A percentile compares a stretch with the other conserved stretches of the same genome.
phyloP scores from a whole-genome alignment of 2,329 filamentous ascomycete species.

The Mycogone perniciosa region DNA sequence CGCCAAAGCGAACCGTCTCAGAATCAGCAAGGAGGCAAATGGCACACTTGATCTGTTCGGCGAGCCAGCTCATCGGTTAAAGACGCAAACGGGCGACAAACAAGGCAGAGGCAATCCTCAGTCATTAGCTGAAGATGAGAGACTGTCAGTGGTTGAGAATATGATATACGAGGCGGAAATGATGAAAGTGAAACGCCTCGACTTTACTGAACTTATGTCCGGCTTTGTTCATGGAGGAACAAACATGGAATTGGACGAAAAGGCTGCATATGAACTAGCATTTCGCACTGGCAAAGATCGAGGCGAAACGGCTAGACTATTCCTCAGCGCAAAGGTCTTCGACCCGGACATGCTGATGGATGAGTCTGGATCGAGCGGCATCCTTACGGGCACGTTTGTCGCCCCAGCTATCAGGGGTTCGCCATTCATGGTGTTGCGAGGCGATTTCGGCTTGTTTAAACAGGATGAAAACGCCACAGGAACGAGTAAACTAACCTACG shows the following conservation, averaged over 20 bases:
- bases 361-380: constrained; percentile 14
- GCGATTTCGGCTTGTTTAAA: constrained; percentile 52
- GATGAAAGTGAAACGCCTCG: constrained; percentile 38
- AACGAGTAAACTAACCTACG: constrained; percentile 53
- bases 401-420: constrained; percentile 33
- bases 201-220: constrained; percentile 60
- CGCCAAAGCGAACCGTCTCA: constrained; percentile 33
- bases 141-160: neutral
- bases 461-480: constrained; percentile 47
- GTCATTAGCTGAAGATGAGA: neutral
- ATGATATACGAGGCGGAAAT: constrained; percentile 3
- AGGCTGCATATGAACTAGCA: constrained; percentile 47
- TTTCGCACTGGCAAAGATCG: constrained; percentile 46
- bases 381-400: constrained; percentile 54
- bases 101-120: too few relatives aligned
- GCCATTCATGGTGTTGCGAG: constrained; percentile 54
- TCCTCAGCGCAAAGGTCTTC: constrained; percentile 51
- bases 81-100: neutral
- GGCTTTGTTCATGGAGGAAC: constrained; percentile 48
- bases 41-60: constrained; percentile 49
- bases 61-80: constrained; percentile 35
- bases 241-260: constrained; percentile 38
- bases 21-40: constrained; percentile 41
- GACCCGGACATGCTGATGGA: constrained; percentile 21
- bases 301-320: constrained; percentile 51